Evolutionary conservation across 305 asterid genomes (phyloP).

Genomic region (Fraxinus velutina): DNA sequence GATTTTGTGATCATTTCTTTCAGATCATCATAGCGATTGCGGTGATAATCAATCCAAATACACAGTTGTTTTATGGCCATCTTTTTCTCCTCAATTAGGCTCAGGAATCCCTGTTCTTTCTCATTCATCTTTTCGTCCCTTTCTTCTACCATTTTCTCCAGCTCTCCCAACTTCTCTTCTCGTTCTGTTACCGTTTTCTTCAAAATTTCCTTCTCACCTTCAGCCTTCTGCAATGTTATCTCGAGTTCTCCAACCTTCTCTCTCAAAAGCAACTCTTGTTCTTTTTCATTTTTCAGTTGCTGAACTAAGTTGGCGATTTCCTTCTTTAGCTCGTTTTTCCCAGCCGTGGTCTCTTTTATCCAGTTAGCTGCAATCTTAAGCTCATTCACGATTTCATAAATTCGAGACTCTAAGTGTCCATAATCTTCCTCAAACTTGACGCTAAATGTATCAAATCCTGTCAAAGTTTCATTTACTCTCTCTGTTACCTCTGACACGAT

Average conservation of each 20-base stretch:
- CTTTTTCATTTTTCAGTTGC: slow-evolving; percentile 48
- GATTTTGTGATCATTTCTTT: slow-evolving; percentile 51
- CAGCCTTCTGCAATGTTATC: slow-evolving; percentile 33
- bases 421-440: slow-evolving; percentile 80
- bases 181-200: slow-evolving; percentile 28
- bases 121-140: slow-evolving; percentile 44
- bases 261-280: slow-evolving; percentile 28
- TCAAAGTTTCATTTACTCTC: slow-evolving; percentile 42
- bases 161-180: slow-evolving; percentile 47
- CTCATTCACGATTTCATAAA: slow-evolving; percentile 61
- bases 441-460: slow-evolving; percentile 51
- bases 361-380: slow-evolving; percentile 52
- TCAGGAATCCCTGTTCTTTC: slow-evolving; percentile 37
- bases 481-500: slow-evolving; percentile 42
- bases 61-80: slow-evolving; percentile 81
- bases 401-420: slow-evolving; percentile 72
- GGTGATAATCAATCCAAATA: slow-evolving; percentile 72
- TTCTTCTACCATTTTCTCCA: slow-evolving; percentile 36
- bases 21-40: slow-evolving; percentile 56
- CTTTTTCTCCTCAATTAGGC: slow-evolving; percentile 60
- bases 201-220: slow-evolving; percentile 42
- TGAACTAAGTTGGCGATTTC: slow-evolving; percentile 38
- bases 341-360: slow-evolving; percentile 48
- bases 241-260: slow-evolving; percentile 38
- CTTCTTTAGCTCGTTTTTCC: slow-evolving; percentile 43